Evolutionary conservation across 768 basidiomycete genomes (phyloP).

Genomic region (Lactarius pseudohatsudake): DNA sequence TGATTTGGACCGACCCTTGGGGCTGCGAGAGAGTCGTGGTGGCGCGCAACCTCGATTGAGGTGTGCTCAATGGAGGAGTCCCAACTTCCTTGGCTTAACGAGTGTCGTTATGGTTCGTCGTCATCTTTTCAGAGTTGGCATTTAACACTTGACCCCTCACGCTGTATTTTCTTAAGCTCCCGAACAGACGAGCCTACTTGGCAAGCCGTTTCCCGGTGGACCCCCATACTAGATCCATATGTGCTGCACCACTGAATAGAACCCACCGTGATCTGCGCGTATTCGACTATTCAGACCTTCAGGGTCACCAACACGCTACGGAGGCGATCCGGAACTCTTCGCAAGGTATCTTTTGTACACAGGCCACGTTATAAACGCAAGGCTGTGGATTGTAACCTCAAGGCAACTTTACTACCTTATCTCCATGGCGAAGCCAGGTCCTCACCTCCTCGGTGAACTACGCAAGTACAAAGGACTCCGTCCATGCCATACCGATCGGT

Average conservation of each 20-base stretch:
- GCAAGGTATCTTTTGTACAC: background rate
- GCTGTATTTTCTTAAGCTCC: background rate
- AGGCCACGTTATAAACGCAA: background rate
- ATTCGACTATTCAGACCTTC: background rate
- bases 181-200: background rate
- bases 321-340: background rate
- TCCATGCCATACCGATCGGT: background rate
- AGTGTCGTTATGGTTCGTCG: background rate
- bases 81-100: background rate
- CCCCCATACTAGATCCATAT: background rate
- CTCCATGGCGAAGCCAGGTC: background rate
- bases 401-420: background rate
- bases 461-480: background rate
- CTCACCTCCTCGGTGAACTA: background rate
- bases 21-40: slow-evolving; percentile 71
- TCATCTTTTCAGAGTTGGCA: background rate
- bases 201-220: background rate
- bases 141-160: background rate
- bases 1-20: slow-evolving; percentile 84
- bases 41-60: slow-evolving; percentile 32
- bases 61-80: background rate
- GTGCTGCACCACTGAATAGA: background rate
- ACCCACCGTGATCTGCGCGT: background rate
- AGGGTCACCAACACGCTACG: background rate
- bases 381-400: background rate